Base-by-base conservation (phyloP, 805 yeast genomes). In the Komagataella mondaviorum region DNA sequence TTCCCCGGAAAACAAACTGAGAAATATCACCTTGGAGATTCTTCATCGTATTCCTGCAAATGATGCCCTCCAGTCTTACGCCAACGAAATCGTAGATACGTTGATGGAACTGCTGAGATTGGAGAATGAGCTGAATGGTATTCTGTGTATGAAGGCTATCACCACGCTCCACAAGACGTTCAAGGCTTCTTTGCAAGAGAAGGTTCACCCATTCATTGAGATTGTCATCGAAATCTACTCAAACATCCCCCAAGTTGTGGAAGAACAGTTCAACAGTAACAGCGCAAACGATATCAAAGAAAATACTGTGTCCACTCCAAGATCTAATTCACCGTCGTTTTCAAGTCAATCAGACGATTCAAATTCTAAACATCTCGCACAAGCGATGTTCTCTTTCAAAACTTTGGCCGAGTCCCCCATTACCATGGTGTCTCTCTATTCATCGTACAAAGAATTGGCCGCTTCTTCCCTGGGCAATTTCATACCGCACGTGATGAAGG, bases 61-160 rank as follows among this genome's bases (percentile, higher is more conserved):
- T 61, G 96, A 89, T 43, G 75, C 83, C 2, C 80, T 88, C 60
- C 84, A 83, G 60, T 85, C 85, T 0, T 81, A 81, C 63, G 81
- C 90, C 1, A 68, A 69, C 39, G 72, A 72, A 44, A 73, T 88
- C 17, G 69, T 86, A 59, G 82, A 78, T 43, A 68, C 73, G 7
- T 68, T 91, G 51, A 78, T 82, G 58, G 64, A 70, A 20, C 69
- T 85, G 12, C 70, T 91, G 53, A 78, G 76, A 17, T 72, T 69
- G 14, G 99, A 95, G 61, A 93, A 93, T 63, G 99, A 95, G 65
- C 97, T 90, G 55, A 93, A 93, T 63, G 98, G 98, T 49, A 88
- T 89, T 1, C 72, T 88, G 50, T 85, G 95, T 64, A 81, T 93
- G 85, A 89, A 88, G 62, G 83, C 88, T 51, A 74, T 90, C 49